phyloP scores from a whole-genome alignment of 805 yeast genomes.

The Candida endomychidarum region DNA sequence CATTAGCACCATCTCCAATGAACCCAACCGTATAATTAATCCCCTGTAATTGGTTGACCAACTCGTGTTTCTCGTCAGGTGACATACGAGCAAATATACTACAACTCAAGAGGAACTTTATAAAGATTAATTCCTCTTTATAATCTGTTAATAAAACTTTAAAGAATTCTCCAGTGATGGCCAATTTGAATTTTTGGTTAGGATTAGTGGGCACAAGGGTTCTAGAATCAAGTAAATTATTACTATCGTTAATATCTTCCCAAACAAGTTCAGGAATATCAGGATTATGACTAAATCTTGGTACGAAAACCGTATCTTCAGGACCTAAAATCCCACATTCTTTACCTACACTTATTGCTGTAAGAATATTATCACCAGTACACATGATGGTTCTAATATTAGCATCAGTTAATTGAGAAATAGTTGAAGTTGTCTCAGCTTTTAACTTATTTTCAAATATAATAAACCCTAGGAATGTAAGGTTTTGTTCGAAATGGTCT shows the following conservation, averaged over 20 bases:
- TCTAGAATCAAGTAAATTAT: slow-evolving; percentile 56
- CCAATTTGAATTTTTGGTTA: slow-evolving; percentile 56
- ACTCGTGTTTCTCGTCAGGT: slow-evolving; percentile 97
- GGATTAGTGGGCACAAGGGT: slow-evolving; percentile 53
- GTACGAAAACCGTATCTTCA: slow-evolving; percentile 47
- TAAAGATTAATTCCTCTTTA: slow-evolving; percentile 39
- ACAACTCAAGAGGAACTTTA: slow-evolving; percentile 65
- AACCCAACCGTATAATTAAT: slow-evolving; percentile 93
- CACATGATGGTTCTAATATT: slow-evolving; percentile 88
- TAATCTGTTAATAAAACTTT: slow-evolving; percentile 66
- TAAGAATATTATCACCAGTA: slow-evolving; percentile 93
- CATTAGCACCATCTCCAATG: slow-evolving; percentile 99
- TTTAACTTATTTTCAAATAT: slow-evolving; percentile 91
- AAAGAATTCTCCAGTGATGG: slow-evolving; percentile 92
- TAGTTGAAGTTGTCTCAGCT: slow-evolving; percentile 59
- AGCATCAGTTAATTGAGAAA: slow-evolving; percentile 62
- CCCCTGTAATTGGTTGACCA: slow-evolving; percentile 81
- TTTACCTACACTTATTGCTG: slow-evolving; percentile 90
- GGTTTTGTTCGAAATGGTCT: slow-evolving; percentile 63
- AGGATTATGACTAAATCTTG: slow-evolving; percentile 48
- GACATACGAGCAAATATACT: slow-evolving; percentile 95
- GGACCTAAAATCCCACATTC: slow-evolving; percentile 71
- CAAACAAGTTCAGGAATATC: slow-evolving; percentile 50
- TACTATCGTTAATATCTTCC: slow-evolving; percentile 67
- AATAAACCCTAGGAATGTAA: slow-evolving; percentile 83